These are phyloP conservation scores for Sarocladium strictum DNA, from an alignment of 2,329 filamentous ascomycete species.

Conservation along the genomic window DNA sequence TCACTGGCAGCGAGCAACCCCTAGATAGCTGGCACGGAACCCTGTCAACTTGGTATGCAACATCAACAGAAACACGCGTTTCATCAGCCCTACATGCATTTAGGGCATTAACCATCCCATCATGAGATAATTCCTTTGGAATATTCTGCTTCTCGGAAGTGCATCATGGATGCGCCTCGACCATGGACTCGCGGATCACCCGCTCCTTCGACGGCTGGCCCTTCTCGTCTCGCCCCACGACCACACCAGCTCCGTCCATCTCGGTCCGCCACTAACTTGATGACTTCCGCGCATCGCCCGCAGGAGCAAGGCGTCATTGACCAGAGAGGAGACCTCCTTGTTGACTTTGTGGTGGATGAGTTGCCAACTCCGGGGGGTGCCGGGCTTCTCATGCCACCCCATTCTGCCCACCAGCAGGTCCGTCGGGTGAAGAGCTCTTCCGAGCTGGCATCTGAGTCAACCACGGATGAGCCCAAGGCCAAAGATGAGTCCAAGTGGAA, in stretches of 20 bases:
- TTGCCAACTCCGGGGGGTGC: constrained; percentile 14
- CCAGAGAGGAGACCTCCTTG: constrained; percentile 9
- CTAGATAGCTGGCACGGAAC: not conserved
- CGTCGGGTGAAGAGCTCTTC: constrained; percentile 27
- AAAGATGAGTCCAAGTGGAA: constrained; percentile 32
- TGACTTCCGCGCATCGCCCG: constrained; percentile 7
- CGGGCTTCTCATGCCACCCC: constrained; percentile 20
- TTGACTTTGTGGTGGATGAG: constrained; percentile 12
- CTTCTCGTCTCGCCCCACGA: not conserved
- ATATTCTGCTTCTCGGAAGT: not conserved
- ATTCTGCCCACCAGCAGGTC: constrained; percentile 14
- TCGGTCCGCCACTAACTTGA: constrained; percentile 13
- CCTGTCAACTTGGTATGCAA: not conserved
- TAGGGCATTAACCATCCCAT: not conserved
- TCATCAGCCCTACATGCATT: not conserved
- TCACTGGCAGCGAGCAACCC: not conserved
- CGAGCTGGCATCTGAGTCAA: constrained; percentile 16
- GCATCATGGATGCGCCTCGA: not conserved
- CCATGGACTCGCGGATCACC: not conserved
- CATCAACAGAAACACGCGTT: not conserved
- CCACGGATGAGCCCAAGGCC: not conserved
- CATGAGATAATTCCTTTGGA: not conserved
- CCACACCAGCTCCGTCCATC: constrained; percentile 8
- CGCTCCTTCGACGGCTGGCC: not conserved
- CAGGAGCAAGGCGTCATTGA: constrained; percentile 10